phyloP scores from a whole-genome alignment of 495 filamentous ascomycete genomes.

The Halenospora varia region DNA sequence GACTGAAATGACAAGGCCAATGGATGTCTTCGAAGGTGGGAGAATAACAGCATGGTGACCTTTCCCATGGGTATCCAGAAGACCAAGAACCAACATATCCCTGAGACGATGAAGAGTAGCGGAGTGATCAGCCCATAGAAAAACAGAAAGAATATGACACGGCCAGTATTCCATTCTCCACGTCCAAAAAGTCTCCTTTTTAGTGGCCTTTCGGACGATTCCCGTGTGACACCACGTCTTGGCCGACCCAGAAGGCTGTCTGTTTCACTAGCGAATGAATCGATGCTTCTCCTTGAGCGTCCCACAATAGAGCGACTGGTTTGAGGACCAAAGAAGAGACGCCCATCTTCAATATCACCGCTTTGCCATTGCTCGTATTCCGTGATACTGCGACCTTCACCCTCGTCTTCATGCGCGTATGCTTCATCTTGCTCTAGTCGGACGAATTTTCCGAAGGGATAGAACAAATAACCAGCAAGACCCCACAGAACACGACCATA shows the following conservation, averaged over 20 bases:
- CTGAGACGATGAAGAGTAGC: conserved; percentile 79
- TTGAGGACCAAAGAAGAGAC: conserved; percentile 91
- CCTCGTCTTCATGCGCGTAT: conserved; percentile 93
- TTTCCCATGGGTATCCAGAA: conserved; percentile 99
- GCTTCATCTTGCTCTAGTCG: conserved; percentile 88
- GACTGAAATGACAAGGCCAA: conserved; percentile 90
- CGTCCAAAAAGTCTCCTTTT: conserved; percentile 92
- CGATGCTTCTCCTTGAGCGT: conserved; percentile 81
- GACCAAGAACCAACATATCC: conserved; percentile 90
- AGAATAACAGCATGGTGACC: conserved; percentile 82
- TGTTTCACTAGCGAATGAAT: conserved; percentile 77
- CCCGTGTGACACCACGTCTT: conserved; percentile 31
- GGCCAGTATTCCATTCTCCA: conserved; percentile 90
- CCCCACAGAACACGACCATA: conserved; percentile 86
- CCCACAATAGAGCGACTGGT: conserved; percentile 77
- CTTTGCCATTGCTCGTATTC: conserved; percentile 99
- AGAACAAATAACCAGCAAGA: conserved; percentile 82
- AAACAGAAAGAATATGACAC: conserved; percentile 92
- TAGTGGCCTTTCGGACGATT: conserved; percentile 41
- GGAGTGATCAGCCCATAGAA: conserved; percentile 95
- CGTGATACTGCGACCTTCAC: conserved; percentile 98
- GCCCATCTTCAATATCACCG: conserved; percentile 91
- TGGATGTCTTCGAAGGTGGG: conserved; percentile 90
- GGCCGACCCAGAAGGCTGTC: conserved; percentile 82
- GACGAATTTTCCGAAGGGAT: conserved; percentile 95